These are phyloP conservation scores for Russula lepida DNA, from an alignment of 768 basidiomycete species.

Conservation along the genomic window DNA sequence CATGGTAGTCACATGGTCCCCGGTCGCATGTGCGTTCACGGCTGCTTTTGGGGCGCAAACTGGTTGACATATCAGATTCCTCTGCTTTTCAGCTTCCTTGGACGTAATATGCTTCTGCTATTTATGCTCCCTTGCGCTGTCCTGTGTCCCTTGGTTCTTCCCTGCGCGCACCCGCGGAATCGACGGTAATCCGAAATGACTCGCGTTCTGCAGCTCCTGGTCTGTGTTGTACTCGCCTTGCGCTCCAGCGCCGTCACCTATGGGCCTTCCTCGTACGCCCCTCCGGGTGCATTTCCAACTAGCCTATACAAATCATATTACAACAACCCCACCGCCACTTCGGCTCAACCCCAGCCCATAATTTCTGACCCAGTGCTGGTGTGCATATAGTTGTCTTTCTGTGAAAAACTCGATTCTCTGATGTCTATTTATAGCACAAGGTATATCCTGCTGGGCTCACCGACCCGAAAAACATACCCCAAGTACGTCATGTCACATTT, in stretches of 20 bases:
- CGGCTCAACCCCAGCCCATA: constrained; percentile 67
- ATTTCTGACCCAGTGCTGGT: constrained; percentile 66
- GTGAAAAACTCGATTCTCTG: background rate
- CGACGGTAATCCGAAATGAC: background rate
- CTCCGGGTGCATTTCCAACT: constrained; percentile 58
- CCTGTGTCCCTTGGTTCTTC: background rate
- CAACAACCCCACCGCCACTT: constrained; percentile 65
- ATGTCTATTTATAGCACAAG: constrained; percentile 35
- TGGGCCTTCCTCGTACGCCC: constrained; percentile 46
- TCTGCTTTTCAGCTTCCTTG: no score
- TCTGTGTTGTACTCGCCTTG: constrained; percentile 4
- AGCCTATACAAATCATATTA: constrained; percentile 55
- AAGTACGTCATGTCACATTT: constrained; percentile 25
- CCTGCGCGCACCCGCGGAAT: background rate
- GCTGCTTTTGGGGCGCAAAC: no score
- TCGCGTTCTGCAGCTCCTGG: background rate
- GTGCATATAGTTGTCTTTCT: constrained; percentile 1
- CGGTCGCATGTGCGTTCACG: no score
- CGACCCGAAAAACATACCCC: constrained; percentile 50
- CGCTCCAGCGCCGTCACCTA: constrained; percentile 9
- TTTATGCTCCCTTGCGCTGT: background rate
- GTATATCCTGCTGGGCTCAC: constrained; percentile 56
- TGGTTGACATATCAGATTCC: no score
- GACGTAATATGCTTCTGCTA: background rate
- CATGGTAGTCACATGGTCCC: no score